Evolutionary conservation across 768 basidiomycete species (phyloP), one percentile per base, ranked within the genome.

Genomic region (Pleurotus ostreatus): DNA sequence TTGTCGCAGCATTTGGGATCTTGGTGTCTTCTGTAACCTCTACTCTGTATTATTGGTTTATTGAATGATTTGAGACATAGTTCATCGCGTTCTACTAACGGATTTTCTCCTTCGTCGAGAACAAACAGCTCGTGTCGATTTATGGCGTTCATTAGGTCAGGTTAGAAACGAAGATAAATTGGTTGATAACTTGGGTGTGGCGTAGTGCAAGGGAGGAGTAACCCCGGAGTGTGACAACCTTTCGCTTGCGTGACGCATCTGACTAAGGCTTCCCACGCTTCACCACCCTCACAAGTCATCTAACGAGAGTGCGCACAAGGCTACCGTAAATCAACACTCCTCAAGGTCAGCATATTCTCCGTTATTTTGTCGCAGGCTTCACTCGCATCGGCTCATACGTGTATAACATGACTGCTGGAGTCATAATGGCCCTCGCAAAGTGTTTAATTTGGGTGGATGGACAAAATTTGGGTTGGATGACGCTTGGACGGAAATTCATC

Each of bases 1-100:
- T 84, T 0, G 95, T 96, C 15, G 96, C 96, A 1, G 97, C 94
- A 65, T 98, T 97, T 0, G 95, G 95, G 59, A 98, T 93, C 75
- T 97, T 98, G 44, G 93, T 95, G 73, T 99, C 97, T 71, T 98
- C 95, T 0, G 81, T 84, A 44, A 98, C 79, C 64, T 94, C 91
- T 55, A 98, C 85, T 45, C 95, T 98, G 46, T 15, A 22, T 44
- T 38, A 30, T 15, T 16, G 34, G 9, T 16, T 25, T 18, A n/a
- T 23, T 16, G 5, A 25, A 34, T 18, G 40, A n/a, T 23, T 13
- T 15, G 30, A 44, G 43, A 11, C 23, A 43, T 30, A 49, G 49
- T 43, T 46, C 15, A 45, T 47, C 38, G 49, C 53, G 43, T 22
- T 26, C 45, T 53, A 87, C 94, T 78, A 78, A 98, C 95, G 85